These are phyloP conservation scores for Rhizopogon roseolus DNA, from an alignment of 768 basidiomycete species.

Conservation along the genomic window DNA sequence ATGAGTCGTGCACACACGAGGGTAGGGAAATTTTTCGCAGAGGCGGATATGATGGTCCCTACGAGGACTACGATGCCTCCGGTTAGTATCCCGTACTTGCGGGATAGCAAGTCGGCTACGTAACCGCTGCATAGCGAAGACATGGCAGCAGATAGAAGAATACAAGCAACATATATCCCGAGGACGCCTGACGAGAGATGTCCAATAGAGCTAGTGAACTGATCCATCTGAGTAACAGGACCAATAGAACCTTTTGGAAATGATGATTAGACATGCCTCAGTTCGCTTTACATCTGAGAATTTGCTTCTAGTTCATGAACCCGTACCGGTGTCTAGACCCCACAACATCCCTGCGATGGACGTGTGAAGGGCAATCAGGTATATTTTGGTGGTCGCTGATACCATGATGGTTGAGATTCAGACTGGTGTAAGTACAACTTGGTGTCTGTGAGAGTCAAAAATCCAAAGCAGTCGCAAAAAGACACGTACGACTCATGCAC, in stretches of 20 bases:
- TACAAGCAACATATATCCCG: constrained; percentile 39
- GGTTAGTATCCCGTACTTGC: constrained; percentile 39
- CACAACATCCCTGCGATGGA: constrained; percentile 25
- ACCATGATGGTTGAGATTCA: constrained; percentile 11
- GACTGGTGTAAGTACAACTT: no score
- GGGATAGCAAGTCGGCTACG: constrained; percentile 41
- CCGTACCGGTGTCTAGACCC: constrained; percentile 27
- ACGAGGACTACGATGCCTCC: constrained; percentile 38
- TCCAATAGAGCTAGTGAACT: constrained; percentile 36
- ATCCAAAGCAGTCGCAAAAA: background rate
- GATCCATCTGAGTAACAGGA: constrained; percentile 42
- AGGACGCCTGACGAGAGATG: constrained; percentile 31
- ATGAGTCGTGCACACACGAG: constrained; percentile 41
- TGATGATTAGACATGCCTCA: background rate
- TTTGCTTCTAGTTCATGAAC: no score
- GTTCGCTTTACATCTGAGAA: background rate
- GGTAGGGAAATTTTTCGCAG: constrained; percentile 28
- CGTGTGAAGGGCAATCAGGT: constrained; percentile 19
- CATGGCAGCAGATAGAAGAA: constrained; percentile 37
- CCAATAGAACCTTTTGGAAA: constrained; percentile 30
- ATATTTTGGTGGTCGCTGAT: constrained; percentile 14
- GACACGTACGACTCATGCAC: background rate
- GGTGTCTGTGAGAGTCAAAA: no score
- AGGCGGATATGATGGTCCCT: constrained; percentile 36
- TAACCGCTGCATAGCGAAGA: constrained; percentile 36